Conservation (phyloP, 768 basidiomycete genomes). For the Leccinum incarnatum region DNA sequence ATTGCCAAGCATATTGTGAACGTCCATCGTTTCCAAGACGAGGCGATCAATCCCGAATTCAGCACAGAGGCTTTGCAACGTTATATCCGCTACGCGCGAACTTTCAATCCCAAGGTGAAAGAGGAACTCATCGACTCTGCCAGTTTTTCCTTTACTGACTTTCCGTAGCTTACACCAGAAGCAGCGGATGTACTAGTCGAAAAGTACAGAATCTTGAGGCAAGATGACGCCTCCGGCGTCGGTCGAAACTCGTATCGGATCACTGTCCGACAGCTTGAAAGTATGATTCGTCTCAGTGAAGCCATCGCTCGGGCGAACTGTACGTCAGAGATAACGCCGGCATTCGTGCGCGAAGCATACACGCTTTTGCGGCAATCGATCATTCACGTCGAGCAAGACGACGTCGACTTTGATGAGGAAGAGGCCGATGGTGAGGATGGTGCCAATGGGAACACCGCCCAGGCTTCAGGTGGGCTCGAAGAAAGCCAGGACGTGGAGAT, state of each 20-base stretch:
- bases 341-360: constrained; percentile 94
- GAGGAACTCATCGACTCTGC: not conserved
- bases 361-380: constrained; percentile 93
- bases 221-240: constrained; percentile 87
- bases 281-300: constrained; percentile 97
- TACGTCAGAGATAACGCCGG: constrained; percentile 92
- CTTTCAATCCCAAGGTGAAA: constrained; percentile 92
- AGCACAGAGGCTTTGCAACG: constrained; percentile 94
- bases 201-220: constrained; percentile 88
- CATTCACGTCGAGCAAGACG: constrained; percentile 99
- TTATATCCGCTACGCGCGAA: constrained; percentile 95
- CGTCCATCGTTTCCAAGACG: constrained; percentile 93
- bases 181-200: constrained; percentile 92
- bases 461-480: constrained; percentile 38
- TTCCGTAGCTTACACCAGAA: constrained; percentile 77
- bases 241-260: constrained; percentile 94
- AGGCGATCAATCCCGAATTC: constrained; percentile 94
- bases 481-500: constrained; percentile 64
- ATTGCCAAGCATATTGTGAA: constrained; percentile 97
- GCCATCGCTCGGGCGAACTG: constrained; percentile 98
- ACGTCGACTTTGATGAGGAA: constrained; percentile 96
- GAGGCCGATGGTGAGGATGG: constrained; percentile 59
- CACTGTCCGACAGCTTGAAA: constrained; percentile 96
- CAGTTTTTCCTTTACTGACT: constrained; percentile 6
- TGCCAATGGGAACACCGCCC: constrained; percentile 34